These are phyloP conservation scores for Monilinia fructicola DNA, from an alignment of 2,329 filamentous ascomycete species.

Conservation along the genomic window DNA sequence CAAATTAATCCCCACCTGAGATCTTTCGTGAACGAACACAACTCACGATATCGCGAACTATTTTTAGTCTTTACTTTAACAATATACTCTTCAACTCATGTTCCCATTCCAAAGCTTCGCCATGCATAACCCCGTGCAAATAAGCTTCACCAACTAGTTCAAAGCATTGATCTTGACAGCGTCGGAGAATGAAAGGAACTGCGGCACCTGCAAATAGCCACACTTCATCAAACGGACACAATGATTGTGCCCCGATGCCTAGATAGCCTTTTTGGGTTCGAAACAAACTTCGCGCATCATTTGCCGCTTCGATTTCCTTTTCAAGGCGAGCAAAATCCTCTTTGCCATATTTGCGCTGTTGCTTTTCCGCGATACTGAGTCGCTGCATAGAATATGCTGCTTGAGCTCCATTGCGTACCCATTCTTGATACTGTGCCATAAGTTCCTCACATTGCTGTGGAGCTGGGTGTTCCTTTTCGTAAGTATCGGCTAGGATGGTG, in stretches of 20 bases:
- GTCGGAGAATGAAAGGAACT: conserved; percentile 24
- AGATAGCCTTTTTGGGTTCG: conserved; percentile 18
- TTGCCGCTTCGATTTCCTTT: conserved; percentile 13
- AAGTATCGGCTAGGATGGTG: conserved; percentile 12
- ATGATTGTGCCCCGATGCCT: conserved; percentile 16
- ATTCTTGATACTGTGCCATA: conserved; percentile 14
- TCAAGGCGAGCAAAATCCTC: not conserved
- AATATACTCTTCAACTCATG: not conserved
- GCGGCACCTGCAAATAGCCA: conserved; percentile 23
- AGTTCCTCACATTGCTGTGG: conserved; percentile 13
- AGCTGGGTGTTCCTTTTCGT: conserved; percentile 8
- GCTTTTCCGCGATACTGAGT: not conserved
- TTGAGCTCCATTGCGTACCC: not conserved
- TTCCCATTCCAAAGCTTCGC: conserved; percentile 22
- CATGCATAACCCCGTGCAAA: conserved; percentile 28
- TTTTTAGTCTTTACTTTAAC: not conserved
- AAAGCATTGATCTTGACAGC: conserved; percentile 17
- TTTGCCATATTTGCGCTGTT: not conserved
- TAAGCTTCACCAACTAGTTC: conserved; percentile 28
- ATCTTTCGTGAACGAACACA: not conserved
- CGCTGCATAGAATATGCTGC: conserved; percentile 8
- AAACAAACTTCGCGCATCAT: conserved; percentile 13
- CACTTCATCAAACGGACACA: conserved; percentile 23
- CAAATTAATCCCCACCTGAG: not conserved
- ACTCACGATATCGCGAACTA: too few relatives aligned